Base-by-base conservation (phyloP, 1,284 basidiomycete genomes). In the Naganishia sp. region DNA sequence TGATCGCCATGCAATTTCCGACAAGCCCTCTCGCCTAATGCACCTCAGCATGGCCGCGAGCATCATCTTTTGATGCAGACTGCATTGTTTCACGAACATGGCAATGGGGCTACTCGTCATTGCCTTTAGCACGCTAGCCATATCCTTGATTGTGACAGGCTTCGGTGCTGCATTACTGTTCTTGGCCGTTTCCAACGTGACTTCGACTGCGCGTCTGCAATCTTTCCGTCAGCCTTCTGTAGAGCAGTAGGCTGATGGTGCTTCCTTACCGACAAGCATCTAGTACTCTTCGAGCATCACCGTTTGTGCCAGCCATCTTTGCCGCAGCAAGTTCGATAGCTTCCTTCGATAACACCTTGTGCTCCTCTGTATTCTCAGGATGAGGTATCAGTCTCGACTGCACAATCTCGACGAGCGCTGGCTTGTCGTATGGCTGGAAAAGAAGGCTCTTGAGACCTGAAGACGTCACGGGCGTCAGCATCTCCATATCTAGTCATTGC, bases 361-460 rank as follows among this genome's bases (percentile, higher is more conserved):
- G 85, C 11, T 90, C 87, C 52, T 84, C 84, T 61, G 83, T 84
- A 56, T 82, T 85, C 2, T 80, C 53, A 0, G 78, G 77, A 69
- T 77, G 79, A 6, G 76, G 72, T 42, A 78, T 79, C 51, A 99
- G 81, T 3, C 96, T 86, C 0, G 90, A 87, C 51, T 87, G 85
- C 9, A 98, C 90, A 69, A 99, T 99, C 71, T 89, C 85, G 66
- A 90, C 86, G 2, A 99, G 84, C 72, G 96, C 90, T 1, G 81
- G 75, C 32, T 88, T 88, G 21, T 85, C 88, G 76, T 99, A 99
- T 0, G 96, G 90, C 75, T 90, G 86, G 80, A 98, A 99, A 71
- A 95, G 92, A 72, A 98, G 94, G 41, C 94, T 88, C 54, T 90
- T 88, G 85, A 96, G 93, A n/a, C 94, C 91, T 93, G 71, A 1